Base-by-base conservation (phyloP, 176 grass and related monocot genomes). In the Avena atlantica region DNA sequence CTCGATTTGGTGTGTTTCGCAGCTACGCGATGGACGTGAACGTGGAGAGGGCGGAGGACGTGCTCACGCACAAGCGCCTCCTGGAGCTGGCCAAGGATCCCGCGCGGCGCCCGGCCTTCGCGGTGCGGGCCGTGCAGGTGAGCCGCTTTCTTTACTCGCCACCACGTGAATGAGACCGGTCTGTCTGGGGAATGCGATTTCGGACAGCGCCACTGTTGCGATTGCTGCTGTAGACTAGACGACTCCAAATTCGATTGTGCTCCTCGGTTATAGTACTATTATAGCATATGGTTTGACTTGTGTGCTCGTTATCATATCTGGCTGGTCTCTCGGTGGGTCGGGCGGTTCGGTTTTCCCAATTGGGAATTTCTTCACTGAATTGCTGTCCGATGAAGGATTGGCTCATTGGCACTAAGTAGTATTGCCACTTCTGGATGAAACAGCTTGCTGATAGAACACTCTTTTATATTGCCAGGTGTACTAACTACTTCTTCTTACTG, bases 1-100 rank as follows among this genome's bases (percentile, higher is more conserved):
- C 40, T 20, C 24, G 85, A 58, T 60, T 79, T 25, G 23, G 2
- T 1, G 4, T 6, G 70, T 24, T 14, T 40, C 58, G 85, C 82
- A 93, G 91, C 0, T 93, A 93, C 72, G 91, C 88, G 4, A 87
- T 93, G 85, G 91, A 93, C 66, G 91, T 93, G 91, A 93, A 90
- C 78, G 91, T 90, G 85, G 91, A 90, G 81, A 84, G 91, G 85
- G 91, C 91, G 48, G 91, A 93, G 82, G 91, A 93, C 82, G 88
- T 96, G 88, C 80, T 96, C 25, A 93, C 86, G 81, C 91, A 93
- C 36, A 90, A 74, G 85, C 70, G 88, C 15, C 88, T 93, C 36
- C 77, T 93, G 6, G 88, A 85, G 90, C 87, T 88, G 83, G 94
- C 92, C 12, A 85, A 20, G 67, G 92, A 92, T 79, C 79, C 88